Evolutionary conservation across 306 rosid species (phyloP), one percentile per base, ranked within the genome.

Genomic region (Prunus persica): DNA sequence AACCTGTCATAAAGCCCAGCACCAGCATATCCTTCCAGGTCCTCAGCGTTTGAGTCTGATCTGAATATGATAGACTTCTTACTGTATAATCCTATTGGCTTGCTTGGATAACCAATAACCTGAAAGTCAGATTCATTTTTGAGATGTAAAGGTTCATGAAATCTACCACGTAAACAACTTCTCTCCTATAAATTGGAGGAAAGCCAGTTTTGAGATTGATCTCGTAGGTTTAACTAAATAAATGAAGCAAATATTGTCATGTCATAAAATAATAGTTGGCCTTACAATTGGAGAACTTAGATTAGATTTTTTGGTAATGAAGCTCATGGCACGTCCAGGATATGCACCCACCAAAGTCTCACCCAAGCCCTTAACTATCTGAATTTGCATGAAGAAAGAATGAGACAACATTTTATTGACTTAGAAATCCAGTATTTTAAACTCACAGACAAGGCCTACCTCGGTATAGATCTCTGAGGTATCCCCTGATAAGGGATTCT

Each of bases 1-100:
- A 22, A 80, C 87, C 84, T 84, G 71, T 84, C 84, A 76, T 80
- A 84, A 72, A 80, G 72, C 50, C 87, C 84, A 72, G 87, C 84
- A 76, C 87, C 87, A 4, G 82, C 83, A 61, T 67, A 83, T 71
- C 84, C 87, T 80, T 76, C 81, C 25, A 83, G 77, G 76, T 83
- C 87, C 79, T 84, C 86, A 22, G 78, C 83, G 32, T 79, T 83
- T 2, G 87, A 84, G 74, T 80, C 87, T 20, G 84, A 84, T 80
- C 84, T 76, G 84, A 84, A 80, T 52, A 84, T 84, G 58, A 84
- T 73, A 47, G 87, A 79, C 56, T 65, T 69, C 56, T 52, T 79
- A 65, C 78, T 65, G 67, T 70, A 83, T 27, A 79, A 67, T 22
- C 86, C 86, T 25, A 47, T 71, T 58, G 77, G 67, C 72, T 83